These are phyloP conservation scores for Cercospora sp. DNA, from an alignment of 2,329 filamentous ascomycete species.

Conservation along the genomic window DNA sequence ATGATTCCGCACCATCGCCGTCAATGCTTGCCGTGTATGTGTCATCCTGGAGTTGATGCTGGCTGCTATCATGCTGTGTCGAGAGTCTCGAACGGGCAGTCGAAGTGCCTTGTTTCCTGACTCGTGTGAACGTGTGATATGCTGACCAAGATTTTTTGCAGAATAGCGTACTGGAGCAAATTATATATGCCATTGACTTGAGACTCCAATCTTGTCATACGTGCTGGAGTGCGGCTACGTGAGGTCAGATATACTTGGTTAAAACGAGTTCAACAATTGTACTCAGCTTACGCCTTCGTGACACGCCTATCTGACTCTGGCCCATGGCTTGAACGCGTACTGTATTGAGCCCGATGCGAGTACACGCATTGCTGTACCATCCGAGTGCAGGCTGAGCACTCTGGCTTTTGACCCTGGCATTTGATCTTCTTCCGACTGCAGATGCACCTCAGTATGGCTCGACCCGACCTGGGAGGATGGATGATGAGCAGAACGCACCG, in stretches of 20 bases:
- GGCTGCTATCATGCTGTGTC: not conserved
- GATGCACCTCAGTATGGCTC: no score
- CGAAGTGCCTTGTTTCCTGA: not conserved
- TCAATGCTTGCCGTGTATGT: not conserved
- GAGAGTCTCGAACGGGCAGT: not conserved
- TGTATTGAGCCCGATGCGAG: no score
- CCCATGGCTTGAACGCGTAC: no score
- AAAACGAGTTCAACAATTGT: not conserved
- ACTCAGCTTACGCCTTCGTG: not conserved
- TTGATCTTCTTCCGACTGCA: no score
- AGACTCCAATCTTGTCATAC: not conserved
- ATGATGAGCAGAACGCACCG: no score
- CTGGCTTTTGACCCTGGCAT: no score
- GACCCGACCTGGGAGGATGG: no score
- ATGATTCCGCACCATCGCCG: not conserved
- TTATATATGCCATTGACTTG: not conserved
- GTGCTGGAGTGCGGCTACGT: not conserved
- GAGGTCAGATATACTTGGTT: not conserved
- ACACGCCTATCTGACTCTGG: no score
- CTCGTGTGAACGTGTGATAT: not conserved
- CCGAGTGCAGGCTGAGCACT: no score
- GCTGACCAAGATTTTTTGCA: not conserved
- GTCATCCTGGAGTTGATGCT: not conserved
- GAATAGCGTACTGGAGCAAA: not conserved
- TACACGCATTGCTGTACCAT: no score